Evolutionary conservation across 768 basidiomycete genomes (phyloP).

Genomic region (Rhodotorula babjevae): DNA sequence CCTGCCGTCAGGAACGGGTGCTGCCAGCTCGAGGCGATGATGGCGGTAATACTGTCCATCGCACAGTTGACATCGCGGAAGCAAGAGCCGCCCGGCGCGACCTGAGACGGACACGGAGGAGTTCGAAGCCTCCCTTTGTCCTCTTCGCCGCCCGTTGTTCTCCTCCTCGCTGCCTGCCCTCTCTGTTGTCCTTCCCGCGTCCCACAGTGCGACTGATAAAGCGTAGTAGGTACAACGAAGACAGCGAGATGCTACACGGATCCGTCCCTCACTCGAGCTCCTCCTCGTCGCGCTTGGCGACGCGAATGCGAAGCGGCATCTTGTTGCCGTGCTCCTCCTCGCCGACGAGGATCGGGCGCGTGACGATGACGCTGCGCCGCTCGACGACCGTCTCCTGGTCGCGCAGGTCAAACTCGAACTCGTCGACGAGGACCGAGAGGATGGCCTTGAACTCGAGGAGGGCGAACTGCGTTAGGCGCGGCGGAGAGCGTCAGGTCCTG

Average conservation of each 20-base stretch:
- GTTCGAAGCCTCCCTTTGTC: neutral
- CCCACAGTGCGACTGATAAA: neutral
- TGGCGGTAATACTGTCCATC: neutral
- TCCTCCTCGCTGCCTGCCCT: too few relatives aligned
- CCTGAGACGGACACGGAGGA: neutral
- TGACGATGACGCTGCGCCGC: constrained; percentile 32
- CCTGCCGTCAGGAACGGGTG: neutral
- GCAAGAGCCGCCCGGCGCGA: neutral
- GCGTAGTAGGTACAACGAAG: neutral
- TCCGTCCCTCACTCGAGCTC: neutral
- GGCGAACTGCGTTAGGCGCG: neutral
- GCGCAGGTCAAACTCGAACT: constrained; percentile 23
- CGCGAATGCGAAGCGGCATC: constrained; percentile 27
- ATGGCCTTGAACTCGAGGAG: constrained; percentile 12
- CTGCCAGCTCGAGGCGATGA: neutral
- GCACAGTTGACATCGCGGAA: neutral
- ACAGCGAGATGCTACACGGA: neutral
- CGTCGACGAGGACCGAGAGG: constrained; percentile 34
- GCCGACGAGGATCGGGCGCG: constrained; percentile 22
- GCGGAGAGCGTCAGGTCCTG: too few relatives aligned
- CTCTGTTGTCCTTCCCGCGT: too few relatives aligned
- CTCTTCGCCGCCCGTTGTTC: neutral
- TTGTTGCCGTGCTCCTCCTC: constrained; percentile 22
- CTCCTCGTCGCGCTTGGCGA: constrained; percentile 17
- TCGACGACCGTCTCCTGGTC: constrained; percentile 13